Base-by-base conservation (phyloP, 1,284 basidiomycete species). In the Rhodotorula sp. region DNA sequence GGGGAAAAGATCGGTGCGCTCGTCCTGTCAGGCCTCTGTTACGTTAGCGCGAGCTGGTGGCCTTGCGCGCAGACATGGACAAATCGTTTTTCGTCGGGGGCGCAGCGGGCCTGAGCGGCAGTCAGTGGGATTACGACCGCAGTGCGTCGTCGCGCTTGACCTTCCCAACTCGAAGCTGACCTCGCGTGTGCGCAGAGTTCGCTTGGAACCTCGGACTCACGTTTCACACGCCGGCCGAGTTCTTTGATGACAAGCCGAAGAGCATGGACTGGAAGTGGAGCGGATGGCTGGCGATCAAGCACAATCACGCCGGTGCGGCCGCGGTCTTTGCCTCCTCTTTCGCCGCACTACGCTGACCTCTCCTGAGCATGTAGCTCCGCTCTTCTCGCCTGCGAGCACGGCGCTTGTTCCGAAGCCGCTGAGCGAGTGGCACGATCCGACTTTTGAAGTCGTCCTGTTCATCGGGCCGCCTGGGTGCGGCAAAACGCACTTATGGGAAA, bases 391-490 rank as follows among this genome's bases (percentile, higher is more conserved):
- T 3, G 85, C 88, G 39, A 84, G 86, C 56, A 84, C 85, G 0
- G 85, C 89, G 3, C 83, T 92, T 44, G 71, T 89, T 29, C 87
- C 88, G 3, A 55, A 74, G 10, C 76, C 80, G 0, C 76, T 78
- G n/a, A 64, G 74, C 50, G 73, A 78, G 25, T 66, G 37, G 17
- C 9, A 66, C 51, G 70, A 72, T 8, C 59, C 53, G 29, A n/a
- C 55, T 54, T 73, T 78, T 62, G 85, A 86, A 69, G 83, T 96
- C 3, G 88, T 97, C 3, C 73, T 98, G 9, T 92, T 97, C 76
- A 89, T 93, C 12, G 95, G 95, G 19, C 88, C 87, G 66, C 95
- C 95, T 0, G 89, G 89, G 62, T 83, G 91, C 2, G 95, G 95
- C 54, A 97, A 98, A 82, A 89, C 91, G 0, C 86, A 88, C 0